A percentile compares a stretch with the other conserved stretches of the same genome.
Conservation (phyloP, 352 stramenopile species). For the Thalassiosira allenii region DNA sequence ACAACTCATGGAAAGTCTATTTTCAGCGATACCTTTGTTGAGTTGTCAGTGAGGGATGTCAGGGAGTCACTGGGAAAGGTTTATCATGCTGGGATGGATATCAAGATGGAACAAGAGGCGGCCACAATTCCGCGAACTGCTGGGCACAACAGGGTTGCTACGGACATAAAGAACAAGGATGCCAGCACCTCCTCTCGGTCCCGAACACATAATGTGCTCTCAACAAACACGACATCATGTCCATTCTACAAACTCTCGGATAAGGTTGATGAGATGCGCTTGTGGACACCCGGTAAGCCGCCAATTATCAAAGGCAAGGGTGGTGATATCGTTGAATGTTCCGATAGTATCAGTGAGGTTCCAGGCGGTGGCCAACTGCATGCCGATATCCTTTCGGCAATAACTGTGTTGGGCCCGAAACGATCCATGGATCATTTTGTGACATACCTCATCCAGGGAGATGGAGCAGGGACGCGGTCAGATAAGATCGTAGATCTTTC, state of each 20-base stretch:
- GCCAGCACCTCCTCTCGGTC: background rate
- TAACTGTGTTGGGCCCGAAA: constrained; percentile 4
- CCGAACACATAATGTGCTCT: background rate
- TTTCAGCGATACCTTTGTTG: constrained; percentile 26
- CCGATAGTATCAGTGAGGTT: constrained; percentile 15
- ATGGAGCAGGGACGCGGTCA: constrained; percentile 2
- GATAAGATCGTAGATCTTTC: constrained; percentile 23
- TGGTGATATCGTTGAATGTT: background rate
- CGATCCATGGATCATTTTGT: constrained; percentile 6
- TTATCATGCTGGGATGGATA: constrained; percentile 6
- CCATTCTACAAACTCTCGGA: constrained; percentile 15
- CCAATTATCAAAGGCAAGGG: constrained; percentile 6
- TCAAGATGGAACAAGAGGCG: constrained; percentile 17
- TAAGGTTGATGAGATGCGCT: constrained; percentile 5
- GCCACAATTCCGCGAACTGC: background rate
- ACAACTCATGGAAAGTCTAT: constrained; percentile 12
- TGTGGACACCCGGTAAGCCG: constrained; percentile 15
- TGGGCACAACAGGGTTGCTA: background rate
- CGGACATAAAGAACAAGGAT: constrained; percentile 5
- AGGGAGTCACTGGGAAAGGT: constrained; percentile 4
- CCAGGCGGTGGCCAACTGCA: constrained; percentile 9
- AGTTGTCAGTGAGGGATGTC: constrained; percentile 18
- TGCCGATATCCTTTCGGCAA: constrained; percentile 5
- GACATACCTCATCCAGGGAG: constrained; percentile 8
- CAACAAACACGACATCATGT: background rate